Evolutionary conservation across 2,329 filamentous ascomycete genomes (phyloP).

Genomic region (Claviceps purpurea): DNA sequence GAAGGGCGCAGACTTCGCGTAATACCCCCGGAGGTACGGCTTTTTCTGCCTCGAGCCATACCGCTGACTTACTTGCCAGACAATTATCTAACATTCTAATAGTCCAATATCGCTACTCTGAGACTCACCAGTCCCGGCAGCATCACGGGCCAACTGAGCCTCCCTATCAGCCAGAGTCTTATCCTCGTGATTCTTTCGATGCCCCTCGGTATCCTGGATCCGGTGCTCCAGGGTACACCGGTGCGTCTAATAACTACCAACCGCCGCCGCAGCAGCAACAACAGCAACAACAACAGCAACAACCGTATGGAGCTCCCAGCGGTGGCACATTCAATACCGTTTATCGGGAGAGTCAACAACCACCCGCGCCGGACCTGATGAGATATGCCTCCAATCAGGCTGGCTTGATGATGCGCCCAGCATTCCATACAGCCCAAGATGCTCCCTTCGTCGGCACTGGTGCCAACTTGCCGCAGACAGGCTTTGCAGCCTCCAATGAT

Average conservation of each 20-base stretch:
- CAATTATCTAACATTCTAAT: conserved; percentile 43
- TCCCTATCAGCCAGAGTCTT: conserved; percentile 21
- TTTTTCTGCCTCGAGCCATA: conserved; percentile 38
- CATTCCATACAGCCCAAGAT: conserved; percentile 18
- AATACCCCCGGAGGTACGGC: conserved; percentile 38
- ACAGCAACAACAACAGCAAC: conserved; percentile 7
- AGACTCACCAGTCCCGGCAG: conserved; percentile 35
- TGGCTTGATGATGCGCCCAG: conserved; percentile 18
- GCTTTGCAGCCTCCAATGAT: conserved; percentile 13
- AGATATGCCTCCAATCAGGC: conserved; percentile 19
- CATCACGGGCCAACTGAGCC: conserved; percentile 32
- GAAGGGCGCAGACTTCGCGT: conserved; percentile 40
- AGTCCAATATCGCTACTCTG: conserved; percentile 45
- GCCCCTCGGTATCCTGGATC: conserved; percentile 37
- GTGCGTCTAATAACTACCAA: conserved; percentile 25
- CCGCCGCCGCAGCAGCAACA: conserved; percentile 10
- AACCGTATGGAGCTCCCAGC: conserved; percentile 17
- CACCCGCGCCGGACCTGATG: conserved; percentile 18
- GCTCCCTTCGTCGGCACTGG: conserved; percentile 23
- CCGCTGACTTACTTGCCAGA: conserved; percentile 33
- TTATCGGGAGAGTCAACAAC: conserved; percentile 20
- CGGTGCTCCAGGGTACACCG: conserved; percentile 35
- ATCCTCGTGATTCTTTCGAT: conserved; percentile 29
- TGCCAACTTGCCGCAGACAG: conserved; percentile 20
- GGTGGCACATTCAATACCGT: conserved; percentile 18